A percentile compares a stretch with the other conserved stretches of the same genome.
Evolutionary conservation across 371 early-diverging fungal genomes (phyloP).

Genomic region (Umbelopsis sp.): DNA sequence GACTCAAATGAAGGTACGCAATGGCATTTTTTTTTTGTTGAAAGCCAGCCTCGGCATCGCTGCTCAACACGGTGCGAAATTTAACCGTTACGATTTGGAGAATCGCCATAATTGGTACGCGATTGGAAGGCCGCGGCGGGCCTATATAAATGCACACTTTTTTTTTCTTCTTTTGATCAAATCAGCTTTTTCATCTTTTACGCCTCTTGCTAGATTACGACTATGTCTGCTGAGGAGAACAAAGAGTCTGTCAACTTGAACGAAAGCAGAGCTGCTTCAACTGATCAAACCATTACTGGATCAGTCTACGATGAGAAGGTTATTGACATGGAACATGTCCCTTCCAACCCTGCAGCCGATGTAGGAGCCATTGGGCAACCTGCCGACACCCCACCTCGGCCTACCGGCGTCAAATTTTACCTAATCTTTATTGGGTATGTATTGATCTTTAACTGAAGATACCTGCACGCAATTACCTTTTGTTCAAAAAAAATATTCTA

Average conservation of each 20-base stretch:
- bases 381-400: background rate
- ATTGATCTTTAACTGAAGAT: background rate
- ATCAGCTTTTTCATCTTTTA: too few relatives aligned
- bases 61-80: too few relatives aligned
- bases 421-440: constrained; percentile 9
- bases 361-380: background rate
- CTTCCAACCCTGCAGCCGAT: background rate
- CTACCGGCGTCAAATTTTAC: constrained; percentile 2
- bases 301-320: background rate
- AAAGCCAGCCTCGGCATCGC: too few relatives aligned
- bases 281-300: background rate
- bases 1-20: too few relatives aligned
- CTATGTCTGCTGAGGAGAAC: too few relatives aligned
- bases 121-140: too few relatives aligned
- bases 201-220: too few relatives aligned
- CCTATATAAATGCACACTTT: too few relatives aligned
- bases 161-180: too few relatives aligned
- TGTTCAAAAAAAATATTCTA: constrained; percentile 21
- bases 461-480: background rate
- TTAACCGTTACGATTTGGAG: too few relatives aligned
- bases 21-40: too few relatives aligned
- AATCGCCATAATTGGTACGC: too few relatives aligned
- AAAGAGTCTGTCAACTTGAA: background rate
- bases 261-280: constrained; percentile 8
- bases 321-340: background rate